Evolutionary conservation across 2,329 filamentous ascomycete species (phyloP).

Genomic region (Pseudogymnoascus pannorum): DNA sequence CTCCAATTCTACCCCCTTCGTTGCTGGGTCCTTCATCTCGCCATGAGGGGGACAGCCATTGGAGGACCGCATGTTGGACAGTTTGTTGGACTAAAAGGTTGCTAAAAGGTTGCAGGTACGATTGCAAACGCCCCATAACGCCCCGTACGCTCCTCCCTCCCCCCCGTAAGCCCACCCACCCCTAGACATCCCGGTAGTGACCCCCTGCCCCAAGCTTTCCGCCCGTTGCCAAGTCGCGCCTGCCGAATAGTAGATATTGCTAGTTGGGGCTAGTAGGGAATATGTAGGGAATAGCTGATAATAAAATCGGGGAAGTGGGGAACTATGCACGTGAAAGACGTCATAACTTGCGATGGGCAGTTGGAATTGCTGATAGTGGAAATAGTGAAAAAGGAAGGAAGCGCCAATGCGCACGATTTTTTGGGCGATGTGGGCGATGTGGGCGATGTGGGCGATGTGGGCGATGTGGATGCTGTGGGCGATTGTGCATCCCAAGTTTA

Average conservation of each 20-base stretch:
- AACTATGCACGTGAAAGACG: not conserved
- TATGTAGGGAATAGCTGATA: not conserved
- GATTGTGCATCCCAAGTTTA: not conserved
- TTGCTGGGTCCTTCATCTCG: constrained; percentile 6
- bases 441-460: not conserved
- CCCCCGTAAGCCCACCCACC: not conserved
- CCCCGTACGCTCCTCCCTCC: not conserved
- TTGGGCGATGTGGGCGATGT: not conserved
- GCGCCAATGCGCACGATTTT: constrained; percentile 1
- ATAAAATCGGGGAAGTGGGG: constrained; percentile 2
- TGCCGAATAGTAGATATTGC: not conserved
- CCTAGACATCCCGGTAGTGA: no score
- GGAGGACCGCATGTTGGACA: constrained; percentile 4
- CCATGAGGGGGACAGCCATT: not conserved
- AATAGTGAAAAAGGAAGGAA: not conserved
- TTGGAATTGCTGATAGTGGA: not conserved
- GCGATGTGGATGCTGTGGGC: not conserved
- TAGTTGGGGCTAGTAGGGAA: not conserved
- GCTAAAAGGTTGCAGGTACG: not conserved
- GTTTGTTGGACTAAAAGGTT: not conserved
- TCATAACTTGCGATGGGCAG: not conserved
- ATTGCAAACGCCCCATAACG: not conserved
- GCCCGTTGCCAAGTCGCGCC: not conserved
- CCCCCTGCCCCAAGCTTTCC: constrained; percentile 1
- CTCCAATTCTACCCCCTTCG: constrained; percentile 5